phyloP scores from a whole-genome alignment of 345 rosid species.

The Cardamine resedifolia region DNA sequence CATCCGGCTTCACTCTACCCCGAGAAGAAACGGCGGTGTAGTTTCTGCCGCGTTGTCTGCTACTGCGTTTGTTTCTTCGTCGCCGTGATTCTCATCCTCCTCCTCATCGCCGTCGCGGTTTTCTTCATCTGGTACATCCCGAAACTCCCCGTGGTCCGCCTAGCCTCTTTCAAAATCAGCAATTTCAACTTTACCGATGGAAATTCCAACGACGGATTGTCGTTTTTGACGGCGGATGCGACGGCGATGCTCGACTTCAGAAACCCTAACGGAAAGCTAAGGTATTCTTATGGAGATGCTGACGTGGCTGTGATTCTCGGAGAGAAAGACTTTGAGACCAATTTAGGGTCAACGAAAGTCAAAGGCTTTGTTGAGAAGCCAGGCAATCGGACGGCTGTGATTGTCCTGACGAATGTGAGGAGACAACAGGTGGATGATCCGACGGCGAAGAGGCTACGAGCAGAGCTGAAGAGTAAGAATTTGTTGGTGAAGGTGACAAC shows the following conservation, averaged over 20 bases:
- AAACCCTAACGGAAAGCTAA: constrained; percentile 65
- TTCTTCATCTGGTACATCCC: constrained; percentile 83
- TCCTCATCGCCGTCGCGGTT: constrained; percentile 35
- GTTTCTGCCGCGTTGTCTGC: constrained; percentile 53
- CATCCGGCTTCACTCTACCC: constrained; percentile 53
- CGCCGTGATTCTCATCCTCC: constrained; percentile 39
- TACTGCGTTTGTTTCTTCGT: constrained; percentile 41
- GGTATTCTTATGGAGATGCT: constrained; percentile 44
- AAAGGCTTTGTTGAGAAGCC: constrained; percentile 46
- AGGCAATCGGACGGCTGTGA: constrained; percentile 54
- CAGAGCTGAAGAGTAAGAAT: constrained; percentile 40
- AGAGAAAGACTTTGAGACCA: constrained; percentile 37
- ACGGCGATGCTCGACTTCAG: constrained; percentile 50
- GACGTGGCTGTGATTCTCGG: constrained; percentile 44
- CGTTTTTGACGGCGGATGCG: constrained; percentile 48
- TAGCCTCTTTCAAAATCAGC: constrained; percentile 55
- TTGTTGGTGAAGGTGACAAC: constrained; percentile 50
- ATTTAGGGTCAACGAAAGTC: constrained; percentile 45
- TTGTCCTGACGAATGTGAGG: constrained; percentile 46
- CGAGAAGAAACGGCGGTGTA: constrained; percentile 42
- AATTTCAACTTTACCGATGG: constrained; percentile 46
- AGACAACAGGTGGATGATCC: constrained; percentile 48
- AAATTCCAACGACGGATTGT: constrained; percentile 49
- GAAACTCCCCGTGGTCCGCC: constrained; percentile 60
- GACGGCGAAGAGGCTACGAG: constrained; percentile 39